phyloP scores from a whole-genome alignment of 768 basidiomycete species.

The Amanita muscaria region DNA sequence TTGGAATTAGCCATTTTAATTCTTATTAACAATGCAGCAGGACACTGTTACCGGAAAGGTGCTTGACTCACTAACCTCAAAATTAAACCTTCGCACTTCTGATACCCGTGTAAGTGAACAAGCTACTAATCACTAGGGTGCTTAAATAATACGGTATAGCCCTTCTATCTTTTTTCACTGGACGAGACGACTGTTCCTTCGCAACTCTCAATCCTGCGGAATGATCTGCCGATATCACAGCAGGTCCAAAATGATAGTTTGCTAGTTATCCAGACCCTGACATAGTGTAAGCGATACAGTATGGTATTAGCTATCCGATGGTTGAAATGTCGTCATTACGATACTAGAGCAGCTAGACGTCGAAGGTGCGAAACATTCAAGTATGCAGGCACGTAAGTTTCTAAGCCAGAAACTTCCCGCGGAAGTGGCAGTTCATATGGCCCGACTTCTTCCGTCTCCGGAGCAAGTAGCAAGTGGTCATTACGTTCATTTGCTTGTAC shows the following conservation, averaged over 20 bases:
- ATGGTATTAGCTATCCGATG: background rate
- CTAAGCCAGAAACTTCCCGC: slow-evolving; percentile 89
- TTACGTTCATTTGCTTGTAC: slow-evolving; percentile 95
- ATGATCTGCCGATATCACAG: slow-evolving; percentile 37
- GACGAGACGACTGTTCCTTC: background rate
- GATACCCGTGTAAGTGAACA: slow-evolving; percentile 23
- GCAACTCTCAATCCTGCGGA: slow-evolving; percentile 25
- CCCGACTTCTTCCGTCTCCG: slow-evolving; percentile 95
- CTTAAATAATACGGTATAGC: background rate
- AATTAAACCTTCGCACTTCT: slow-evolving; percentile 25
- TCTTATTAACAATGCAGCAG: slow-evolving; percentile 24
- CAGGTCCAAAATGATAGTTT: slow-evolving; percentile 48
- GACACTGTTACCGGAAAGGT: slow-evolving; percentile 49
- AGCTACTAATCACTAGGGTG: background rate
- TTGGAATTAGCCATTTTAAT: background rate
- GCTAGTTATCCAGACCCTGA: slow-evolving; percentile 15
- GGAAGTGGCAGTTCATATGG: slow-evolving; percentile 91
- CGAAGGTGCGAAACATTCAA: slow-evolving; percentile 85
- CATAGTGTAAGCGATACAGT: background rate
- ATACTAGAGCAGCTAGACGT: slow-evolving; percentile 79
- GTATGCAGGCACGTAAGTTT: slow-evolving; percentile 93
- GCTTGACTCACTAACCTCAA: slow-evolving; percentile 42
- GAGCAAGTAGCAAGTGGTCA: slow-evolving; percentile 91
- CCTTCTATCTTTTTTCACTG: background rate
- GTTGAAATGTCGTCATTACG: slow-evolving; percentile 16